Base-by-base conservation (phyloP, 495 filamentous ascomycete genomes). In the Penicillium chermesinum region DNA sequence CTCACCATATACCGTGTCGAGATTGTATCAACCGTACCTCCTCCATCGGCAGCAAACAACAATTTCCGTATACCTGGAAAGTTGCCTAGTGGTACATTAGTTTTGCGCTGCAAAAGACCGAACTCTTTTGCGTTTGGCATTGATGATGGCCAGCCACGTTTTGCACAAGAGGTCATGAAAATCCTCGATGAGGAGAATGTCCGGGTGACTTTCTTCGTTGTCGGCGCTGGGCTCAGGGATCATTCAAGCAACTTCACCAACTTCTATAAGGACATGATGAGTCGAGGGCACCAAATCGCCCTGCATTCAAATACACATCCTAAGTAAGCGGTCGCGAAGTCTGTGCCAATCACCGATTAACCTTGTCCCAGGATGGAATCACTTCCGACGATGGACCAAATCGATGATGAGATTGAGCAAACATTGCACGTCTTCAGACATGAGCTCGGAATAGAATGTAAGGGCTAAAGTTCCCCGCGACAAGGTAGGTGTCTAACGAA, bases 91-190 rank as follows among this genome's bases (percentile, higher is more conserved):
- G 85, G 84, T 3, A 69, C 64, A 2, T 63, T 89, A 30, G 64
- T 81, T 30, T 81, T 88, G 49, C 67, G 75, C 9, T 89, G 86
- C 72, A 82, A 73, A 32, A 73, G 83, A 7, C 84, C 86, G 38
- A 85, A 87, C 58, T 82, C 78, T 0, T 88, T 90, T 62, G 86
- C 86, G 0, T 87, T 90, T 61, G 86, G 86, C 42, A 90, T 90
- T 55, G 86, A 90, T 62, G 86, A 90, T 63, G 86, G 86, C 5
- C 69, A 79, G 49, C 86, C 86, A 6, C 47, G 69, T 25, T 74
- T 72, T 47, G 83, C 85, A 4, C 72, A 81, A 53, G 57, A 77
- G 49, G 81, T 90, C 30, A 80, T 87, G 75, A 57, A 74, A 18
- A 81, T 85, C 25, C 70, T 90, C 44, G 74, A 80, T 9, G 73